Conservation (phyloP, 768 basidiomycete species). For the Sporobolomyces phaffii region DNA sequence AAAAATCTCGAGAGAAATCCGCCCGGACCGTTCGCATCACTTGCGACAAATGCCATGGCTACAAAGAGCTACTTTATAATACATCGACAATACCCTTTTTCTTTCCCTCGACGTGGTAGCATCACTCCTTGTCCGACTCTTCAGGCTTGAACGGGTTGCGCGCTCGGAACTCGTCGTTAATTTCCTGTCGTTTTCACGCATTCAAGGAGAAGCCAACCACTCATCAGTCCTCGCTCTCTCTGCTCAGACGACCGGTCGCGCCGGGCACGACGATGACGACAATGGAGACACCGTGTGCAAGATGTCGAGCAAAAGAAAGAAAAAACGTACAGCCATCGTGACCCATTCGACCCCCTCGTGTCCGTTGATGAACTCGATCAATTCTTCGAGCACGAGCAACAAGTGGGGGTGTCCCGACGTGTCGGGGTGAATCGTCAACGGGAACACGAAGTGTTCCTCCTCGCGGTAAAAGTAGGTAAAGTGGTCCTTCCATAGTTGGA, state of each 20-base stretch:
- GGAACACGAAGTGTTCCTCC: constrained; percentile 39
- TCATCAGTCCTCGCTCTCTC: too few species aligned
- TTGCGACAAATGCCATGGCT: too few species aligned
- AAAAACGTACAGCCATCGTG: constrained; percentile 56
- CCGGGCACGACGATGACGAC: constrained; percentile 55
- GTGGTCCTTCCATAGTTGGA: constrained; percentile 69
- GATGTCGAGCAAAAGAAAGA: constrained; percentile 40
- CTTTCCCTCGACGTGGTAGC: background rate
- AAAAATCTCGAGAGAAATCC: too few species aligned
- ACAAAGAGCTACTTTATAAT: too few species aligned
- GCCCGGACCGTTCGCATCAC: too few species aligned
- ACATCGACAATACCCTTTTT: too few species aligned
- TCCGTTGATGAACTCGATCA: constrained; percentile 68
- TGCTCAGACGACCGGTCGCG: constrained; percentile 77
- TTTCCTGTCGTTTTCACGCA: too few species aligned
- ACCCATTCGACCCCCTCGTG: constrained; percentile 61
- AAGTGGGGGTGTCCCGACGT: constrained; percentile 68
- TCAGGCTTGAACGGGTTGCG: constrained; percentile 2
- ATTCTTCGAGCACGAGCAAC: constrained; percentile 68
- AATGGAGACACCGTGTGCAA: constrained; percentile 1
- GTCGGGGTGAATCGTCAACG: constrained; percentile 69
- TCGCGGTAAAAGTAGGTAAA: constrained; percentile 60
- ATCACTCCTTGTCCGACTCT: background rate
- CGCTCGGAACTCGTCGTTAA: constrained; percentile 27
- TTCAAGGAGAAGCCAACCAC: too few species aligned